Base-by-base conservation (phyloP, 768 basidiomycete species). In the Boletus rubroflammeus region DNA sequence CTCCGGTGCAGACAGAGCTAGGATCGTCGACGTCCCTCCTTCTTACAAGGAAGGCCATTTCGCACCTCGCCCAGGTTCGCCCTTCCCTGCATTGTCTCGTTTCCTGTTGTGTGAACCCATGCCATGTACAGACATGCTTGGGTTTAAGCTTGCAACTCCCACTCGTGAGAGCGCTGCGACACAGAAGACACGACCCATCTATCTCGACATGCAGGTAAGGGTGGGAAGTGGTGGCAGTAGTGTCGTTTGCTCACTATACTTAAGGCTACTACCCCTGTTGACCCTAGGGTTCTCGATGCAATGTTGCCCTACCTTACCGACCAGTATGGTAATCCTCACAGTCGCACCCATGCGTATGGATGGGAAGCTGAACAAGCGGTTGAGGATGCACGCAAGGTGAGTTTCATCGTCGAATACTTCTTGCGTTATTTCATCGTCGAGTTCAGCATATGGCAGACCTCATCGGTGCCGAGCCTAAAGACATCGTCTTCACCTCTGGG, bases 331-430 rank as follows among this genome's bases (percentile, higher is more conserved):
- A 99, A 98, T 72, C 96, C 97, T 9, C 97, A 98, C 69, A 95
- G 93, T 69, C 84, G 97, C 52, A 98, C 97, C 28, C 97, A 99
- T 72, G 93, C 97, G 1, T 99, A 98, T 70, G 97, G 97, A 4
- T 99, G 97, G 97, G 97, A 99, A 73, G 93, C 96, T 6, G 97
- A 99, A 66, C 80, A 86, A 65, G 97, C 89, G 0, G 91, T 97
- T 7, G 97, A 98, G 67, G 84, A 87, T 57, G 95, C 93, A 3
- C 83, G 97, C 50, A 86, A 90, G 80, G 93, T 86, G 23, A 48
- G 61, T 39, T 9, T 48, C 21, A 65, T 67, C 15, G 10, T 47
- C 32, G 63, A 52, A 41, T 14, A 7, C 34, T 23, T 26, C 5
- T 36, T 15, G 21, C 15, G 47, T 50, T 6, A 7, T 50, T 34